phyloP scores from a whole-genome alignment of 371 early-diverging fungal genomes.

The Apophysomyces trapeziformis region DNA sequence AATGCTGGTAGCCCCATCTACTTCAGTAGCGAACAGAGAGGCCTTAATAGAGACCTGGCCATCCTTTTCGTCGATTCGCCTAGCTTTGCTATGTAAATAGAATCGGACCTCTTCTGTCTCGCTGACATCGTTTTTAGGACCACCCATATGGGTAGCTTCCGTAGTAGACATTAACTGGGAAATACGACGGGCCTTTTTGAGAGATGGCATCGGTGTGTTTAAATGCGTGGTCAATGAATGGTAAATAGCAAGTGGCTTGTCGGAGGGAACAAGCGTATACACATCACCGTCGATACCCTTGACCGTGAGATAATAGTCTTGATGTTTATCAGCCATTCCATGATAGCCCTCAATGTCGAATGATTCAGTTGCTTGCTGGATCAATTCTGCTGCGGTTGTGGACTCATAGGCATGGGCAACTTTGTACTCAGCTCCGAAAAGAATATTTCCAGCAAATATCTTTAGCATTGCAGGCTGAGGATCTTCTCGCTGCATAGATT shows the following conservation, averaged over 20 bases:
- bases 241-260: constrained; percentile 58
- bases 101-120: constrained; percentile 38
- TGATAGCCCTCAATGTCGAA: constrained; percentile 34
- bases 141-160: constrained; percentile 43
- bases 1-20: constrained; percentile 19
- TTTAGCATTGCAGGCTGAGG: constrained; percentile 32
- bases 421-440: constrained; percentile 50
- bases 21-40: constrained; percentile 33
- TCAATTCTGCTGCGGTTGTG: constrained; percentile 57
- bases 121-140: constrained; percentile 26
- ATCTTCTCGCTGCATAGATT: constrained; percentile 22
- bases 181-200: constrained; percentile 52
- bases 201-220: constrained; percentile 55
- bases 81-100: constrained; percentile 41
- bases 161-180: constrained; percentile 48
- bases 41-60: constrained; percentile 48
- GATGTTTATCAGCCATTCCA: constrained; percentile 30
- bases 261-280: constrained; percentile 50
- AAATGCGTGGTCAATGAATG: constrained; percentile 53
- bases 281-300: constrained; percentile 61
- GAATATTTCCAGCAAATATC: constrained; percentile 57
- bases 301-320: constrained; percentile 49
- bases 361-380: constrained; percentile 50
- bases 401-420: constrained; percentile 44
- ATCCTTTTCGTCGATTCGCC: constrained; percentile 31